A percentile compares a stretch with the other conserved stretches of the same genome.
phyloP scores from a whole-genome alignment of 2,329 filamentous ascomycete species.

The Epichloe baconii region DNA sequence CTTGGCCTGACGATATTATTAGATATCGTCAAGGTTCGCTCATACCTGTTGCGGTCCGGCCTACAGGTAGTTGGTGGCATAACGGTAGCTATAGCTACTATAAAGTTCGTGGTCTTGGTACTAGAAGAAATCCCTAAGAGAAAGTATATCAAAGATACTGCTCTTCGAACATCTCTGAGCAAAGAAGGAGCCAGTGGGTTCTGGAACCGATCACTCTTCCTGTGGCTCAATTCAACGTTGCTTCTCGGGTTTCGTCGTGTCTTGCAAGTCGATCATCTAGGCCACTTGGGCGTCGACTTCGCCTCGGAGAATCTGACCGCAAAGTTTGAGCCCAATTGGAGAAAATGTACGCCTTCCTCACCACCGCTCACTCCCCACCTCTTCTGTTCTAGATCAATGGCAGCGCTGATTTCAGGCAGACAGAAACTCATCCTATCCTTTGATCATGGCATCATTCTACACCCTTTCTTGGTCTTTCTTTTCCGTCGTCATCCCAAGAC shows the following conservation, averaged over 20 bases:
- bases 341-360: background rate
- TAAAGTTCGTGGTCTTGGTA: constrained; percentile 22
- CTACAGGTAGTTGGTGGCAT: constrained; percentile 6
- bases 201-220: constrained; percentile 13
- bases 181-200: constrained; percentile 12
- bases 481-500: constrained; percentile 15
- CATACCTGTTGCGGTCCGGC: constrained; percentile 5
- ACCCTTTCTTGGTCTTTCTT: constrained; percentile 8
- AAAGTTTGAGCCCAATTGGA: background rate
- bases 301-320: background rate
- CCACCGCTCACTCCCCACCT: background rate
- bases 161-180: background rate
- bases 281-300: background rate
- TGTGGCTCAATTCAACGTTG: constrained; percentile 17
- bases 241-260: constrained; percentile 19
- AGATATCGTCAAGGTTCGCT: constrained; percentile 25
- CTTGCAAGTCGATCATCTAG: constrained; percentile 19
- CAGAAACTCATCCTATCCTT: background rate
- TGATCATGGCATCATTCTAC: constrained; percentile 6
- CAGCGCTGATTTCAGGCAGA: background rate
- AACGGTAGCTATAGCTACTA: constrained; percentile 15
- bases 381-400: background rate
- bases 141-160: background rate
- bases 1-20: constrained; percentile 26
- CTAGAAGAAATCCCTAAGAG: constrained; percentile 20